Evolutionary conservation across 441 rosid genomes (phyloP), one percentile per base, ranked within the genome.

Genomic region (Manihot esculenta): DNA sequence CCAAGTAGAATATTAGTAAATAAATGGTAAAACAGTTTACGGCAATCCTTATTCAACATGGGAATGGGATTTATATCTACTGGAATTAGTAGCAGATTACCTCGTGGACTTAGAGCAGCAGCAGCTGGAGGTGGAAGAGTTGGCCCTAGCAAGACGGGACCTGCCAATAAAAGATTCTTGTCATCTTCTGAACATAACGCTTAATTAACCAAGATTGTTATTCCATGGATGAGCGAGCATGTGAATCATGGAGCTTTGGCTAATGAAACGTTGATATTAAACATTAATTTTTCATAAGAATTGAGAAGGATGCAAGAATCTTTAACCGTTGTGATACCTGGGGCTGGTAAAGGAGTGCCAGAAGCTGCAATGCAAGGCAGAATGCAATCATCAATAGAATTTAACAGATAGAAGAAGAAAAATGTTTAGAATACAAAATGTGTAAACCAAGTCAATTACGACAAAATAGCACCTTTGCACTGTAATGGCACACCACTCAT

Each of bases 331-430:
- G 23, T n/a, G 18, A 27, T 83, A 88, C 89, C 93, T 84, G 97
- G 95, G 69, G 95, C 84, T 58, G 96, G 98, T 10, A 90, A 82
- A 72, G 94, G 97, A 42, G 84, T 35, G 26, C 92, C 95, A 48
- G 98, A 70, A 62, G 90, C 95, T 89, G 86, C 81, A 77, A 81
- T 89, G 86, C 81, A 77, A 81, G 74, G 68, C 7, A 47, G 48
- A 78, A 74, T 23, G 67, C 59, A 77, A 62, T 10, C 64, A 48
- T 17, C 57, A 15, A 62, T n/a, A 77, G 68, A 27, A 50, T 24
- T 51, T 2, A 59, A 21, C 3, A 21, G 3, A 17, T 23, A 64
- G 30, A 33, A 3, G 33, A n/a, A 10, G 20, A 30, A 64, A 64
- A 55, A 35, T 45, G 27, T 49, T 41, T n/a, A 5, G 18, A 68